phyloP scores from a whole-genome alignment of 768 basidiomycete genomes.

The Artomyces pyxidatus region DNA sequence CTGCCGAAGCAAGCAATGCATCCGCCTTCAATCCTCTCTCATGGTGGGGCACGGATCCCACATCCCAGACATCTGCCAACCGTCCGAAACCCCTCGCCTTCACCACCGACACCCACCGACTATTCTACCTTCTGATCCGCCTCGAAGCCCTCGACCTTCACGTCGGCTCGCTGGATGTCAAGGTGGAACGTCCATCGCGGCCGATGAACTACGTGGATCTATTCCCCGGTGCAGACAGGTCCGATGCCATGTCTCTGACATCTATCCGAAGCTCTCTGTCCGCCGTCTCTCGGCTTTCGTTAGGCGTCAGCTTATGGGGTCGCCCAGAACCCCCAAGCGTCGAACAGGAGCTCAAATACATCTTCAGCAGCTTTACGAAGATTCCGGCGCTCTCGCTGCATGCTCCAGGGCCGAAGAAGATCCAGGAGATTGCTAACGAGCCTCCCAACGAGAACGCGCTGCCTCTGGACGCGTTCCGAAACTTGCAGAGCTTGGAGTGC shows the following conservation, averaged over 20 bases:
- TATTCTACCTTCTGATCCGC: constrained; percentile 84
- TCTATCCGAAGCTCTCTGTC: constrained; percentile 75
- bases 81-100: constrained; percentile 53
- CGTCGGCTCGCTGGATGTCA: constrained; percentile 75
- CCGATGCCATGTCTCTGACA: constrained; percentile 65
- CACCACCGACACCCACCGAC: constrained; percentile 67
- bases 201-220: constrained; percentile 71
- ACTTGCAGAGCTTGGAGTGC: constrained; percentile 67
- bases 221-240: constrained; percentile 46
- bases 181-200: constrained; percentile 61
- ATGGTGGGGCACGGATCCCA: constrained; percentile 42
- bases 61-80: constrained; percentile 24
- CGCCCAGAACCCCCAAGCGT: constrained; percentile 47
- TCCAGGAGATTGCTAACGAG: constrained; percentile 62
- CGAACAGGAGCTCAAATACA: constrained; percentile 73
- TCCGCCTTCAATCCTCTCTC: constrained; percentile 51
- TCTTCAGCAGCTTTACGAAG: constrained; percentile 88
- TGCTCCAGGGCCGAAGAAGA: constrained; percentile 54
- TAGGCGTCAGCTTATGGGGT: constrained; percentile 70
- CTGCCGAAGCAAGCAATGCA: constrained; percentile 22
- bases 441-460: constrained; percentile 66
- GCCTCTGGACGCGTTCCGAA: constrained; percentile 82
- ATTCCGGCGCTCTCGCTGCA: constrained; percentile 69
- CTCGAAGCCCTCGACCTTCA: constrained; percentile 73
- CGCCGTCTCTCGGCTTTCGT: constrained; percentile 64